These are phyloP conservation scores for Scutellaria baicalensis DNA, from an alignment of 257 asterid species.

Conservation along the genomic window DNA sequence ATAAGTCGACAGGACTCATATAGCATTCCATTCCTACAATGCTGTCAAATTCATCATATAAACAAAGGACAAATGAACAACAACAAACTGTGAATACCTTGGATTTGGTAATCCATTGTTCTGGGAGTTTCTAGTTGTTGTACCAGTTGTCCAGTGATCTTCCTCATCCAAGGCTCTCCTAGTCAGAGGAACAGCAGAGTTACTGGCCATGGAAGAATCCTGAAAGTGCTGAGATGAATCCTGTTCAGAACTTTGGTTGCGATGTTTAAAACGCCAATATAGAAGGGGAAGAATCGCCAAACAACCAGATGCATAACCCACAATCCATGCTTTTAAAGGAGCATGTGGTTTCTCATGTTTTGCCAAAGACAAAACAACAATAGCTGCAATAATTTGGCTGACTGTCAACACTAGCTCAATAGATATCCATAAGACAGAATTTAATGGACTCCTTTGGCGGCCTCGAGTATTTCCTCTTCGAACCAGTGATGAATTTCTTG, in stretches of 20 bases:
- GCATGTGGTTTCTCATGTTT: conserved; percentile 74
- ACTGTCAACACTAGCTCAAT: conserved; percentile 64
- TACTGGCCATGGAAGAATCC: conserved; percentile 43
- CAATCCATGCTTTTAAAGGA: conserved; percentile 72
- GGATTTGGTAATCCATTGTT: conserved; percentile 38
- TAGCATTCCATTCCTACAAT: neutral
- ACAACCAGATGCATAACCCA: conserved; percentile 93
- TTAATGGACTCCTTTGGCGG: conserved; percentile 77
- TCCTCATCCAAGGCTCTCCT: conserved; percentile 47
- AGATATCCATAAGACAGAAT: conserved; percentile 82
- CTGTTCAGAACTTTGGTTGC: conserved; percentile 68
- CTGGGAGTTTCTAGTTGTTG: conserved; percentile 41
- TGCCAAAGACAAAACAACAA: conserved; percentile 64
- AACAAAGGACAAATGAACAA: neutral
- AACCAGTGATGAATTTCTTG: conserved; percentile 50
- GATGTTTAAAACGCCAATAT: conserved; percentile 74
- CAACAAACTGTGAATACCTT: conserved; percentile 41
- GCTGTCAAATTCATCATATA: neutral
- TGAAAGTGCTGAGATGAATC: conserved; percentile 49
- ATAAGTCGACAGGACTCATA: neutral
- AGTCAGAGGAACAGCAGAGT: conserved; percentile 39
- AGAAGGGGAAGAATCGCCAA: conserved; percentile 76
- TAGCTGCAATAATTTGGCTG: conserved; percentile 81
- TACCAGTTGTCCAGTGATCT: conserved; percentile 36
- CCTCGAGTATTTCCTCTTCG: conserved; percentile 61